Base-by-base conservation (phyloP, 306 rosid species). In the Ziziphus jujuba region DNA sequence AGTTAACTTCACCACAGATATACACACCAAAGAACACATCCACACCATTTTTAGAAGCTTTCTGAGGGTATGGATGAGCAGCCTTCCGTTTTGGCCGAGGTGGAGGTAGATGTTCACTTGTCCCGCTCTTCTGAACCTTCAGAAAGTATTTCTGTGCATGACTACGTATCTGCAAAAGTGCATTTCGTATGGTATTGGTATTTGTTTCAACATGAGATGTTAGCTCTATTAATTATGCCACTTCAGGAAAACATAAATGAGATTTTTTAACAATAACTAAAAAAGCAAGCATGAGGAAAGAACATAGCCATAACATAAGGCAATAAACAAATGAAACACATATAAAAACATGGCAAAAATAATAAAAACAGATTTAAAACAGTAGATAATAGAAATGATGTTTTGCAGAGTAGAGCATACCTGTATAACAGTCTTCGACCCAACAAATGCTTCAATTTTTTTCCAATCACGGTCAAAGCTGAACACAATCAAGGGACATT, bases 401-500 rank as follows among this genome's bases (percentile, higher is more conserved):
- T 7, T n/a, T 19, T 66, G 36, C 23, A 63, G 72, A 58, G 28
- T 48, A 56, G 61, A 59, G 66, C 61, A 71, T 80, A 90, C 99
- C 97, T 90, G 99, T 67, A 93, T 93, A 71, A 88, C 99, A 24
- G 97, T 88, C 79, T 93, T 93, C 14, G 99, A 93, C 53, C 97
- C 96, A 63, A 93, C 65, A 84, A 90, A 93, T 24, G 99, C 97
- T 86, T 93, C 99, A 79, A 93, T 93, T 82, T 93, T 93, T 83
- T 93, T 93, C 99, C 99, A 93, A 74, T 93, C 99, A 31, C 97
- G 99, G 69, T 93, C 99, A 85, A 93, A 93, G 31, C 99, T 93
- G 83, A 47, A 76, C 35, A 63, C 15, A 40, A 63, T 62, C 25
- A 64, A 75, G 50, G 34, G 17, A 2, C 10, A 62, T 34, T 43